phyloP scores from a whole-genome alignment of 495 filamentous ascomycete species.

The Penicillium chermesinum region DNA sequence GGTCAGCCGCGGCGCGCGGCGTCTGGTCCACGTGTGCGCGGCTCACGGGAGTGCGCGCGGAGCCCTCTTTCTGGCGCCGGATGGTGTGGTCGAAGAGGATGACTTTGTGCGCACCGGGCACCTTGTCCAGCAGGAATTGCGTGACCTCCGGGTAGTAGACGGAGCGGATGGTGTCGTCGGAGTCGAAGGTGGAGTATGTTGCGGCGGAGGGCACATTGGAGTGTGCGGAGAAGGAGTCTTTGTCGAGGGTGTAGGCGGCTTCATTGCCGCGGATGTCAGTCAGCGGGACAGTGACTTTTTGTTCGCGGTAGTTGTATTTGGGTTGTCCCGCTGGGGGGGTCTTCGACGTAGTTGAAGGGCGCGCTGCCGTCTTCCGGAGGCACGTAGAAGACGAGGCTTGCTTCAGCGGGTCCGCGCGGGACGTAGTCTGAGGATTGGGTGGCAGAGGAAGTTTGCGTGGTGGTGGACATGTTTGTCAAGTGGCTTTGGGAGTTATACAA shows the following conservation, averaged over 20 bases:
- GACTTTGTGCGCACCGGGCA: slow-evolving; percentile 58
- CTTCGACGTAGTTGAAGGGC: slow-evolving; percentile 68
- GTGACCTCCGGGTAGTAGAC: slow-evolving; percentile 84
- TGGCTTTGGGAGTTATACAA: background rate
- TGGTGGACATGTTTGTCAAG: slow-evolving; percentile 8
- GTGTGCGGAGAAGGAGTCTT: slow-evolving; percentile 63
- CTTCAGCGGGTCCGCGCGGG: slow-evolving; percentile 62
- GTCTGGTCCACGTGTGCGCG: slow-evolving; percentile 85
- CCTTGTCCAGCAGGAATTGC: slow-evolving; percentile 52
- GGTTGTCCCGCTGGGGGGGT: slow-evolving; percentile 54
- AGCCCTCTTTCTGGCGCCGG: slow-evolving; percentile 52
- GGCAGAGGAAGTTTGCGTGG: slow-evolving; percentile 7
- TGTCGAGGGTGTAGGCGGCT: slow-evolving; percentile 59
- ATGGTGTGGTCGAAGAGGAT: slow-evolving; percentile 90
- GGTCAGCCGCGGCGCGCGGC: slow-evolving; percentile 50
- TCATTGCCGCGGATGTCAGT: slow-evolving; percentile 65
- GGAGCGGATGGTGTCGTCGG: slow-evolving; percentile 56
- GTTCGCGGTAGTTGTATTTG: slow-evolving; percentile 54
- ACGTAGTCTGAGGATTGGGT: slow-evolving; percentile 27
- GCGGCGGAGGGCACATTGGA: slow-evolving; percentile 42
- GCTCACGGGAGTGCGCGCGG: slow-evolving; percentile 59
- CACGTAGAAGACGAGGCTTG: slow-evolving; percentile 63
- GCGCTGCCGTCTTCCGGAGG: slow-evolving; percentile 57
- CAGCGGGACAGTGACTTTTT: slow-evolving; percentile 44
- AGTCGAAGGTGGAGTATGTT: slow-evolving; percentile 54